Conservation (phyloP, 177 flowering plant genomes). For the Vitis hybrid region DNA sequence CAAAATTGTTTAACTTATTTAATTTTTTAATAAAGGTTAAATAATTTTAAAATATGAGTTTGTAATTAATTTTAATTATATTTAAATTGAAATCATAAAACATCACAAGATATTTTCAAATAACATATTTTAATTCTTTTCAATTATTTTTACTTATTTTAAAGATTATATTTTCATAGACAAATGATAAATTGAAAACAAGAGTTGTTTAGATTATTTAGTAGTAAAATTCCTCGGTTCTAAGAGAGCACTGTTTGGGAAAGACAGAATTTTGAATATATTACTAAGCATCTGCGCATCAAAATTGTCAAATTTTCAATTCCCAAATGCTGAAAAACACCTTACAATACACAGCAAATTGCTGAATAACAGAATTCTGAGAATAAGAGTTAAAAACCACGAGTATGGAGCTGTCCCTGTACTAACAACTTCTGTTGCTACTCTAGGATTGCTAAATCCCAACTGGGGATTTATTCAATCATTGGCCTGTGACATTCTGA, state of each 20-base stretch:
- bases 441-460: constrained; percentile 31
- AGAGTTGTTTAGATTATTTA: no score
- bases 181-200: no score
- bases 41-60: no score
- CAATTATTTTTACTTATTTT: no score
- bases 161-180: no score
- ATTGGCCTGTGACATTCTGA: background rate
- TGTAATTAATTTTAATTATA: no score
- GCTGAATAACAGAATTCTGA: background rate
- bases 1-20: no score
- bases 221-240: no score
- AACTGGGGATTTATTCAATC: constrained; percentile 36
- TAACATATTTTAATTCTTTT: no score
- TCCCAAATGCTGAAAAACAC: background rate
- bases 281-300: background rate
- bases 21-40: no score
- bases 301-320: background rate
- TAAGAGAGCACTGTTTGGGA: background rate
- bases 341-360: constrained; percentile 8
- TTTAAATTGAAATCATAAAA: no score
- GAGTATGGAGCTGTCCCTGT: constrained; percentile 3
- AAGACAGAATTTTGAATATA: background rate
- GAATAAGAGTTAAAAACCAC: constrained; percentile 10
- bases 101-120: no score
- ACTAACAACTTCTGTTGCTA: constrained; percentile 23